A percentile compares a stretch with the other conserved stretches of the same genome.
Conservation (phyloP, 495 filamentous ascomycete species). For the Xanthoparmelia taractica region DNA sequence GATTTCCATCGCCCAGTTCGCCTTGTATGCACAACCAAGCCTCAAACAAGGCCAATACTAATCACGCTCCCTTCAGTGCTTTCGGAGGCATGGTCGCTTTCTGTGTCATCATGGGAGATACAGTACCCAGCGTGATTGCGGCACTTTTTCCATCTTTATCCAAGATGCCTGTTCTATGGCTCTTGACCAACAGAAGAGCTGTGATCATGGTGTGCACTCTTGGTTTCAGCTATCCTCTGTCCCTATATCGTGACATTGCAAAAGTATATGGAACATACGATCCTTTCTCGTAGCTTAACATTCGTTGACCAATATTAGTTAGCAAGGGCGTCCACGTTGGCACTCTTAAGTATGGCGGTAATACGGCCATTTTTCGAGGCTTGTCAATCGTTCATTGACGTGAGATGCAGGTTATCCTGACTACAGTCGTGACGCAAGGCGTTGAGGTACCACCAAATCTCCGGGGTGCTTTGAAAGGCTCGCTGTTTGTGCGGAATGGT, state of each 20-base stretch:
- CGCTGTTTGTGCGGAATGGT: conserved; percentile 68
- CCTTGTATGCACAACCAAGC: conserved; percentile 49
- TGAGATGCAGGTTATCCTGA: conserved; percentile 47
- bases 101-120: conserved; percentile 93
- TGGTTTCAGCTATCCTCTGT: conserved; percentile 83
- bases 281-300: background rate
- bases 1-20: conserved; percentile 88
- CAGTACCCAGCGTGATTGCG: conserved; percentile 79
- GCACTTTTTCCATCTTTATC: conserved; percentile 72
- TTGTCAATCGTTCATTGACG: background rate
- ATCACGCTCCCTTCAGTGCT: conserved; percentile 42
- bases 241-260: conserved; percentile 91
- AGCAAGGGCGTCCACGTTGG: conserved; percentile 88
- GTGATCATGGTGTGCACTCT: conserved; percentile 81
- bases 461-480: conserved; percentile 57
- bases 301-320: conserved; percentile 49
- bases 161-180: conserved; percentile 66
- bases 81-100: conserved; percentile 99
- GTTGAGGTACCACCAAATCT: conserved; percentile 59
- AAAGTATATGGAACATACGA: conserved; percentile 57
- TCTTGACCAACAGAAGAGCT: conserved; percentile 70
- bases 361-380: background rate
- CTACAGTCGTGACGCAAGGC: conserved; percentile 84
- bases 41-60: conserved; percentile 9
- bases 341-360: conserved; percentile 81